A percentile compares a stretch with the other conserved stretches of the same genome.
Evolutionary conservation across 2,329 filamentous ascomycete species (phyloP).

Genomic region (Thelonectria rubi): DNA sequence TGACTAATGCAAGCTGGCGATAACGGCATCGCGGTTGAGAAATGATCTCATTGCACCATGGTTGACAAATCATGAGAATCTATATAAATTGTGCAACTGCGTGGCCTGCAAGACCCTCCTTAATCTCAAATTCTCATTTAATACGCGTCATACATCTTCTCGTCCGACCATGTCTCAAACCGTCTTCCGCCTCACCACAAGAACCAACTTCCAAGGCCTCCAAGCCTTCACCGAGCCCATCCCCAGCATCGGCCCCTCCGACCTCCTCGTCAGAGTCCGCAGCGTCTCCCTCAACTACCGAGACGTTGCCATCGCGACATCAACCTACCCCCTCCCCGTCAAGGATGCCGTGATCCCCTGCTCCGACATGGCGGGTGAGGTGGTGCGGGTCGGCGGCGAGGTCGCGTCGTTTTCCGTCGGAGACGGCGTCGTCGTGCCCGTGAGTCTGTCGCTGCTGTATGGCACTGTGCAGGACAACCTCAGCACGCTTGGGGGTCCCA

Average conservation of each 20-base stretch:
- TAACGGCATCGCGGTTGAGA: no score
- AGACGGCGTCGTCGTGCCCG: slow-evolving; percentile 44
- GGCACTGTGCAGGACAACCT: slow-evolving; percentile 34
- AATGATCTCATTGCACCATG: no score
- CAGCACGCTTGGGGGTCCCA: slow-evolving; percentile 41
- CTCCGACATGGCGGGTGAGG: slow-evolving; percentile 48
- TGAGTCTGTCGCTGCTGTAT: slow-evolving; percentile 39
- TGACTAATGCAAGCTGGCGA: no score
- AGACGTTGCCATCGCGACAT: slow-evolving; percentile 44
- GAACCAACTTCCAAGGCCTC: neutral
- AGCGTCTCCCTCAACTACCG: slow-evolving; percentile 48
- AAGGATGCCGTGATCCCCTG: slow-evolving; percentile 48
- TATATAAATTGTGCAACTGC: no score
- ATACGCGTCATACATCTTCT: no score
- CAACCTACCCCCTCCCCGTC: slow-evolving; percentile 44
- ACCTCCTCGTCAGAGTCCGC: slow-evolving; percentile 45
- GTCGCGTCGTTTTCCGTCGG: slow-evolving; percentile 42
- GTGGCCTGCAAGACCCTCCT: no score
- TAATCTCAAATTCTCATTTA: no score
- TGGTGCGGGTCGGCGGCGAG: slow-evolving; percentile 43
- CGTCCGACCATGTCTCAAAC: slow-evolving; percentile 1
- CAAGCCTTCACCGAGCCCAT: slow-evolving; percentile 37
- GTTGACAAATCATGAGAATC: no score
- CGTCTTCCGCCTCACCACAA: neutral
- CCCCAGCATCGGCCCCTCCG: slow-evolving; percentile 33